These are phyloP conservation scores for Novymonas esmeraldas DNA, from an alignment of 208 protist species.

Conservation along the genomic window DNA sequence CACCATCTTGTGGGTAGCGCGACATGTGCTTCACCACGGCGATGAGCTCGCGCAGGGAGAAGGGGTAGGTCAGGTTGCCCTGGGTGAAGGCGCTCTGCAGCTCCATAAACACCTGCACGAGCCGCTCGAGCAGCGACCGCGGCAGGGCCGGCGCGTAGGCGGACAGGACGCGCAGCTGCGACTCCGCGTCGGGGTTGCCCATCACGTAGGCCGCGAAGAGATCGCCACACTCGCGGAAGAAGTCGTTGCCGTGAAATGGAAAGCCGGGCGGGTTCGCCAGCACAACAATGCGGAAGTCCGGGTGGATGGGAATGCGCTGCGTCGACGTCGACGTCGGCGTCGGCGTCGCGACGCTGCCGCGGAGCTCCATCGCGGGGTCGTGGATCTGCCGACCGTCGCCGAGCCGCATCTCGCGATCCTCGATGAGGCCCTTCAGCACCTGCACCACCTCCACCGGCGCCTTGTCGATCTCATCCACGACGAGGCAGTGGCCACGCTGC, in stretches of 20 bases:
- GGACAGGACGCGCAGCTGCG: conserved; percentile 81
- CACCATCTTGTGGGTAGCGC: conserved; percentile 84
- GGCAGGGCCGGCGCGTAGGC: conserved; percentile 77
- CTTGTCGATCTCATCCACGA: conserved; percentile 98
- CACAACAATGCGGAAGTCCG: conserved; percentile 88
- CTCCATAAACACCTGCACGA: conserved; percentile 78
- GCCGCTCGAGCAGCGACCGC: conserved; percentile 45
- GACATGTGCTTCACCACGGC: conserved; percentile 94
- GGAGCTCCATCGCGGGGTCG: conserved; percentile 13
- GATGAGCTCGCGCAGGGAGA: conserved; percentile 94
- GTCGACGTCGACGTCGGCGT: conserved; percentile 1
- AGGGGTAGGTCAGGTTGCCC: conserved; percentile 90
- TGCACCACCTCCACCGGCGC: conserved; percentile 92
- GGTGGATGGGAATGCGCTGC: conserved; percentile 59
- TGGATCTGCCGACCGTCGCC: conserved; percentile 79
- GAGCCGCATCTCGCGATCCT: conserved; percentile 87
- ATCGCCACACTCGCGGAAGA: conserved; percentile 93
- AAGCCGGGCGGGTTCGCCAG: conserved; percentile 92
- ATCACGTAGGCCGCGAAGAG: conserved; percentile 92
- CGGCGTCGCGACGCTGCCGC: background rate
- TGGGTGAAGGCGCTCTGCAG: conserved; percentile 78
- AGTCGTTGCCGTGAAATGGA: conserved; percentile 96
- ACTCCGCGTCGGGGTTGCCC: conserved; percentile 87
- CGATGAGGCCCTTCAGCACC: conserved; percentile 89
- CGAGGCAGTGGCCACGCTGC: conserved; percentile 90